Conservation (phyloP, 2,329 filamentous ascomycete genomes). For the Whalleya microplaca region DNA sequence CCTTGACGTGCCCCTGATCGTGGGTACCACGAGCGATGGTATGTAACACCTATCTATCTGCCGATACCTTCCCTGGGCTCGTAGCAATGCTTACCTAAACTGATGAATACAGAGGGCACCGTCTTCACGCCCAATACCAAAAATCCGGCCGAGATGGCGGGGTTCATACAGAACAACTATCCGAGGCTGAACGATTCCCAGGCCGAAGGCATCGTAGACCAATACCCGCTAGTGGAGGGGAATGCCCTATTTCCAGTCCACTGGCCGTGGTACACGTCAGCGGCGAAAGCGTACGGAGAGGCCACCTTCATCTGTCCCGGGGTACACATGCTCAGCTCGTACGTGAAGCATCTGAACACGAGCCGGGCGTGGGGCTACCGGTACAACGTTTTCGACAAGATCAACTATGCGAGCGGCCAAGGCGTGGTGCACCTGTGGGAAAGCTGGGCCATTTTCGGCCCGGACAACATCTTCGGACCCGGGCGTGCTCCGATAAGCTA, state of each 20-base stretch:
- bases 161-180: conserved; percentile 53
- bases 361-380: conserved; percentile 49
- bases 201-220: conserved; percentile 39
- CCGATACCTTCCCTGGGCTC: background rate
- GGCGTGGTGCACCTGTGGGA: conserved; percentile 56
- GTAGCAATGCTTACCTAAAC: conserved; percentile 21
- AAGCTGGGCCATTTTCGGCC: conserved; percentile 53
- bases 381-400: conserved; percentile 51
- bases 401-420: conserved; percentile 41
- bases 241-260: conserved; percentile 44
- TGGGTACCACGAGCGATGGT: conserved; percentile 50
- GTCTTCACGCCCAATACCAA: conserved; percentile 46
- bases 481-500: conserved; percentile 43
- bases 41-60: background rate
- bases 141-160: conserved; percentile 38
- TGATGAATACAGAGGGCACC: conserved; percentile 46
- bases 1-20: conserved; percentile 48
- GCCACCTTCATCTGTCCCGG: conserved; percentile 44
- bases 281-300: conserved; percentile 44
- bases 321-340: conserved; percentile 40
- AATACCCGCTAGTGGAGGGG: conserved; percentile 43
- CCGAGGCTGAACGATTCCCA: conserved; percentile 45
- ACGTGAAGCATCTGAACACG: conserved; percentile 19
- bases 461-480: conserved; percentile 38
- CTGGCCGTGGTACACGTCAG: conserved; percentile 44